Conservation (phyloP, 768 basidiomycete species). For the Mycena kentingensis region DNA sequence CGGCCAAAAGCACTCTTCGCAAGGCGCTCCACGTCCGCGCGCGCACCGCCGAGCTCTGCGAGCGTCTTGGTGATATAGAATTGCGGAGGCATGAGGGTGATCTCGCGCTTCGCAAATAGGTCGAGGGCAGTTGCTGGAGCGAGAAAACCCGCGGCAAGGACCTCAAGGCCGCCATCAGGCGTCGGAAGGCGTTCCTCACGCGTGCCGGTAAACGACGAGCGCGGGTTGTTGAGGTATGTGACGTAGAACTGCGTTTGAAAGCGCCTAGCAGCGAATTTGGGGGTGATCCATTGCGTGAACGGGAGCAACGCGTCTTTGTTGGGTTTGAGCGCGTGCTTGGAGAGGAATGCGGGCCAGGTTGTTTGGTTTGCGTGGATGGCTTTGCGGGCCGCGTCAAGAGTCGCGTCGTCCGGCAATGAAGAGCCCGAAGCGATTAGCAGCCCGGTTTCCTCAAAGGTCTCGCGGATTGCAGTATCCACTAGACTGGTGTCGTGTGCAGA, state of each 20-base stretch:
- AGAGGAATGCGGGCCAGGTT: conserved; percentile 56
- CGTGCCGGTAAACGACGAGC: conserved; percentile 48
- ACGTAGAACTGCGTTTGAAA: conserved; percentile 75
- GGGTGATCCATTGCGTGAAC: conserved; percentile 78
- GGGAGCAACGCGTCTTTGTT: conserved; percentile 56
- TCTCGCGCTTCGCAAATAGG: conserved; percentile 51
- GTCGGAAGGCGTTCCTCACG: conserved; percentile 63
- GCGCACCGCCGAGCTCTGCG: conserved; percentile 54
- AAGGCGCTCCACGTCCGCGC: conserved; percentile 45
- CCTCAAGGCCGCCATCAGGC: conserved; percentile 68
- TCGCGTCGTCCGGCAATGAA: conserved; percentile 33
- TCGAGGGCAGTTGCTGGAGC: conserved; percentile 54
- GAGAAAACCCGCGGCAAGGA: conserved; percentile 67
- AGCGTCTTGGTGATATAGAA: conserved; percentile 70
- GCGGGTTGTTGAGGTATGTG: conserved; percentile 52
- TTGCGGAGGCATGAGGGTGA: conserved; percentile 74
- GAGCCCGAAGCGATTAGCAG: conserved; percentile 54
- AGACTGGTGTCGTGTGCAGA: conserved; percentile 57
- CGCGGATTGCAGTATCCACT: conserved; percentile 66
- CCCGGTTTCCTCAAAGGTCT: conserved; percentile 79
- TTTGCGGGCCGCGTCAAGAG: conserved; percentile 55
- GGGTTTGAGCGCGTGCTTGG: conserved; percentile 42
- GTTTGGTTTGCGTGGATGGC: conserved; percentile 55
- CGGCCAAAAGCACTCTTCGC: conserved; percentile 60
- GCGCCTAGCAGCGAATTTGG: conserved; percentile 58